Evolutionary conservation across 2,329 filamentous ascomycete species (phyloP).

Genomic region (Acrocalymma vagum): DNA sequence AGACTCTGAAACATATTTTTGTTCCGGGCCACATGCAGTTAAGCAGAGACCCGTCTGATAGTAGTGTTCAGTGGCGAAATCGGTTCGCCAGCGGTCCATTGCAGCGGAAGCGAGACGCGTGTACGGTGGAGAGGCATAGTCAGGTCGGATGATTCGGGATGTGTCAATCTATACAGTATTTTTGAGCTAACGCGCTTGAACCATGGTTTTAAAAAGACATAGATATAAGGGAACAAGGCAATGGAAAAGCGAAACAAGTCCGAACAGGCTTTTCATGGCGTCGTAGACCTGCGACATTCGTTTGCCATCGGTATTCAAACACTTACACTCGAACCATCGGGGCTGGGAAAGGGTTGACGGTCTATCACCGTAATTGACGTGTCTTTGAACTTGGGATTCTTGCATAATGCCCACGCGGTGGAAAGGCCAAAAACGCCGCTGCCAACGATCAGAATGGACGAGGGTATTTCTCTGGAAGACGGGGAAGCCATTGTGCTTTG

Average conservation of each 20-base stretch:
- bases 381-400: conserved; percentile 61
- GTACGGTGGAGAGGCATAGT: conserved; percentile 85
- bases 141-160: conserved; percentile 71
- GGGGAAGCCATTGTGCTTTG: conserved; percentile 28
- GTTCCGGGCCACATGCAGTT: conserved; percentile 61
- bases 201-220: too few species aligned
- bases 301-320: too few species aligned
- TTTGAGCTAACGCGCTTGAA: too few species aligned
- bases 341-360: conserved; percentile 64
- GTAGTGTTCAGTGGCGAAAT: conserved; percentile 72
- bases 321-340: conserved; percentile 63
- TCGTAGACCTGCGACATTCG: too few species aligned
- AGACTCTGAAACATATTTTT: conserved; percentile 50
- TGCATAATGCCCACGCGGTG: conserved; percentile 74
- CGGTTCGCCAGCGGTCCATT: conserved; percentile 73
- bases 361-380: conserved; percentile 67
- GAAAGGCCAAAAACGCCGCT: conserved; percentile 67
- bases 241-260: too few species aligned
- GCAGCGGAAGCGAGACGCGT: conserved; percentile 76
- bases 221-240: too few species aligned
- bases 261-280: too few species aligned
- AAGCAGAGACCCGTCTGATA: conserved; percentile 74
- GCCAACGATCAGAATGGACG: conserved; percentile 58
- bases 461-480: conserved; percentile 37
- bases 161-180: conserved; percentile 62